phyloP scores from a whole-genome alignment of 2,329 filamentous ascomycete species.

The Colletotrichum sp. region DNA sequence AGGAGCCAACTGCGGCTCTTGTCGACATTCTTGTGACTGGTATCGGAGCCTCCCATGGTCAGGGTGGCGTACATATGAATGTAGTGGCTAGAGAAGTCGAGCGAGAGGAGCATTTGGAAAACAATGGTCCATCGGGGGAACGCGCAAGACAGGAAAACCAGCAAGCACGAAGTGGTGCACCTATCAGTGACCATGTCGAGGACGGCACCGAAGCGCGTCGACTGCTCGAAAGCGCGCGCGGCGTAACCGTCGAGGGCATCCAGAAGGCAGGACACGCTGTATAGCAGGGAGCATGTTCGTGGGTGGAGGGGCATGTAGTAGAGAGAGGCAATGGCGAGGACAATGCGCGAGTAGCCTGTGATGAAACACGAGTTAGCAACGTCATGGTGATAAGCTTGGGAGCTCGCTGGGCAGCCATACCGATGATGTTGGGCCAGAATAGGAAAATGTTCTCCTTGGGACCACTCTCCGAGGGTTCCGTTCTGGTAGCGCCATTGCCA shows the following conservation, averaged over 20 bases:
- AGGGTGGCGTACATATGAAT: slow-evolving; percentile 99
- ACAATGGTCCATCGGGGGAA: slow-evolving; percentile 94
- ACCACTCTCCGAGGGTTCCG: slow-evolving; percentile 38
- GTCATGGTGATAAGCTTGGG: neutral
- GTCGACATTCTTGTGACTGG: slow-evolving; percentile 92
- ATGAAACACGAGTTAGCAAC: neutral
- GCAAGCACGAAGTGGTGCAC: slow-evolving; percentile 92
- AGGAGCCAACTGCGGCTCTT: slow-evolving; percentile 86
- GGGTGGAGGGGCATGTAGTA: slow-evolving; percentile 99
- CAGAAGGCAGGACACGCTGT: slow-evolving; percentile 92
- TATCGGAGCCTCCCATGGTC: slow-evolving; percentile 80
- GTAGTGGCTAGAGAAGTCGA: slow-evolving; percentile 96
- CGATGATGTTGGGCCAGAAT: slow-evolving; percentile 83
- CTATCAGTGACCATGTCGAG: slow-evolving; percentile 99
- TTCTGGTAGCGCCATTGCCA: slow-evolving; percentile 40
- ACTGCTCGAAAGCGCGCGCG: slow-evolving; percentile 81
- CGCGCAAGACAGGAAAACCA: slow-evolving; percentile 93
- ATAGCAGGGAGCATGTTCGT: slow-evolving; percentile 90
- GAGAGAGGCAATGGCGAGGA: slow-evolving; percentile 86
- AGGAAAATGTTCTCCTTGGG: slow-evolving; percentile 77
- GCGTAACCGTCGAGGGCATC: slow-evolving; percentile 95
- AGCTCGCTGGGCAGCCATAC: slow-evolving; percentile 46
- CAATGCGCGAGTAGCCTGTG: slow-evolving; percentile 76
- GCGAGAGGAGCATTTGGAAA: slow-evolving; percentile 90
- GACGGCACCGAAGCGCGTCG: slow-evolving; percentile 93